Evolutionary conservation across 164 flowering plant genomes (phyloP), one percentile per base, ranked within the genome.

Genomic region (Warburgia ugandensis): DNA sequence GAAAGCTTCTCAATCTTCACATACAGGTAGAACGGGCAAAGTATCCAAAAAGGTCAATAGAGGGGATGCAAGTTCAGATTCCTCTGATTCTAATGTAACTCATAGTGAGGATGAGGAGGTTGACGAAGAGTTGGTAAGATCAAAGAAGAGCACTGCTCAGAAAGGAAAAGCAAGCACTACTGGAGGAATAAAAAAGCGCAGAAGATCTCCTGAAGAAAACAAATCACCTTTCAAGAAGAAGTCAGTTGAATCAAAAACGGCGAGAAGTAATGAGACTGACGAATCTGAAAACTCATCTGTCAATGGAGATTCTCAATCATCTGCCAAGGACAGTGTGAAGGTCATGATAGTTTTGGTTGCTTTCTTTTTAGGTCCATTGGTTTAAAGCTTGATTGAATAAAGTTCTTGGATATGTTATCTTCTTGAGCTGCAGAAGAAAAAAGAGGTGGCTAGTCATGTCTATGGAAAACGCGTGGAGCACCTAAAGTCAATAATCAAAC

Each of bases 401-500:
- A 36, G 25, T 31, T 48, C 27, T 26, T 4, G 21, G 52, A 13
- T 41, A 36, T n/a, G 20, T 53, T 44, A 22, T 30, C 50, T 51
- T 52, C 2, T 31, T 67, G 50, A 50, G 22, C 20, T 68, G 69
- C 81, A 80, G 96, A 77, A 70, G 68, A 87, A 79, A 30, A 64
- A 44, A 56, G 80, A 75, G 70, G 71, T 58, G 31, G 40, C 83
- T 47, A 63, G 79, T 48, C 74, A 69, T 33, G 77, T 40, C 43
- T 77, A 82, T 77, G 94, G 97, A 11, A 92, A 82, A 64, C 80
- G 67, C 19, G 97, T 84, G 30, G 97, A 92, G 73, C 80, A 76
- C 63, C 74, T 92, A 2, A 92, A 77, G 70, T 73, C 86, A 45
- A 62, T 92, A 36, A 92, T 88, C 55, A 92, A 84, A 72, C 65